A percentile compares a stretch with the other conserved stretches of the same genome.
These are phyloP conservation scores for Taxawa tesnikishii DNA, from an alignment of 2,329 filamentous ascomycete species.

Conservation along the genomic window DNA sequence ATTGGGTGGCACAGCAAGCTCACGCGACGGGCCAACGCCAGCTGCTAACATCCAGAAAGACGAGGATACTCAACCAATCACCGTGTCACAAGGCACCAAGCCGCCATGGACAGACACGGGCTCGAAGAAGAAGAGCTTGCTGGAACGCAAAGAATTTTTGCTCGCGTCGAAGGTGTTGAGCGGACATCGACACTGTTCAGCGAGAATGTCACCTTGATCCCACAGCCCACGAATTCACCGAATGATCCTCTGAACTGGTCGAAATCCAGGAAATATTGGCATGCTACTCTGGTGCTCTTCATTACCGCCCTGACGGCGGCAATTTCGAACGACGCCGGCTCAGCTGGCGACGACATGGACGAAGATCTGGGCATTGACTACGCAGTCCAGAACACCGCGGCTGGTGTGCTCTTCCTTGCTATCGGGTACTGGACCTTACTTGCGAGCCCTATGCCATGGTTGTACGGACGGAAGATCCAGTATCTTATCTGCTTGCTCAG, in stretches of 20 bases:
- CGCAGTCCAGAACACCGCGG: conserved; percentile 42
- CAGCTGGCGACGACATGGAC: conserved; percentile 38
- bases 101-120: too few relatives aligned
- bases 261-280: conserved; percentile 16
- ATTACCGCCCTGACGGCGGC: conserved; percentile 44
- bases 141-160: too few relatives aligned
- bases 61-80: too few relatives aligned
- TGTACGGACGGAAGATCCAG: conserved; percentile 43
- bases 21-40: too few relatives aligned
- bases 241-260: conserved; percentile 21
- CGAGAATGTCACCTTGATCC: conserved; percentile 39
- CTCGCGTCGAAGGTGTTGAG: too few relatives aligned
- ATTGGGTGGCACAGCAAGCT: too few relatives aligned
- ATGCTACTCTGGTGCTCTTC: conserved; percentile 37
- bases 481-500: conserved; percentile 41
- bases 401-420: conserved; percentile 42
- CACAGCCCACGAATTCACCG: conserved; percentile 32
- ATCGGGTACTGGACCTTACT: conserved; percentile 46
- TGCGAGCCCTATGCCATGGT: conserved; percentile 38
- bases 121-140: too few relatives aligned
- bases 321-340: conserved; percentile 43
- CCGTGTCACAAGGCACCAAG: too few relatives aligned
- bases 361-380: conserved; percentile 40
- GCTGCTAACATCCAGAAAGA: too few relatives aligned
- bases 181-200: too few relatives aligned